Evolutionary conservation across 257 asterid genomes (phyloP).

Genomic region (Ehretia macrophylla): DNA sequence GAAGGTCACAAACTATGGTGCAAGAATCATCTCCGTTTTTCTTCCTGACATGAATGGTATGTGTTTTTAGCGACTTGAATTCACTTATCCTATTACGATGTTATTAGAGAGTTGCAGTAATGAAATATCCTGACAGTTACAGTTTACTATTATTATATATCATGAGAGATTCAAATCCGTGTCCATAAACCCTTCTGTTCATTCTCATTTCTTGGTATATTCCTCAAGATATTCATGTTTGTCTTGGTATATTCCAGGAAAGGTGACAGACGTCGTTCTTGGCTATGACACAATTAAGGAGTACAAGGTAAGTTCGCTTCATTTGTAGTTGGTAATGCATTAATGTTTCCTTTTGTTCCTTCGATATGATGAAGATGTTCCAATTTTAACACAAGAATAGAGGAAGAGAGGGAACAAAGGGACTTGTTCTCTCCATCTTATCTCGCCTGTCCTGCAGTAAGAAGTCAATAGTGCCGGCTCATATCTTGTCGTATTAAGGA

Average conservation of each 20-base stretch:
- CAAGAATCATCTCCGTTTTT: constrained; percentile 64
- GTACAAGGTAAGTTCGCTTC: constrained; percentile 40
- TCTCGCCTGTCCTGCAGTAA: no score
- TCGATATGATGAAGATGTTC: not conserved
- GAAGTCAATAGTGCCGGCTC: constrained; percentile 1
- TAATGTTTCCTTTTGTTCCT: not conserved
- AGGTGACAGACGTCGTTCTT: constrained; percentile 61
- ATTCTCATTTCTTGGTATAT: no score
- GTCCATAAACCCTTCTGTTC: no score
- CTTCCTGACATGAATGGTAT: constrained; percentile 80
- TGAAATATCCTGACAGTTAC: no score
- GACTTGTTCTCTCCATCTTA: constrained; percentile 1
- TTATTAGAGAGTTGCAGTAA: no score
- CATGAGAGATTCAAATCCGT: no score
- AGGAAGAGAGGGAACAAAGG: not conserved
- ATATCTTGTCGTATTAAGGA: not conserved
- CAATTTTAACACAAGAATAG: not conserved
- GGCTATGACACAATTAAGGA: constrained; percentile 65
- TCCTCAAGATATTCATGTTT: not conserved
- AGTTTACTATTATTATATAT: no score
- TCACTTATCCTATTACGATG: not conserved
- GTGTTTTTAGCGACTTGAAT: not conserved
- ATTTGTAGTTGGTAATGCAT: no score
- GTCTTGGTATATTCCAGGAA: constrained; percentile 34
- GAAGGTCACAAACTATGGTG: constrained; percentile 73